These are phyloP conservation scores for Climacium dendroides DNA, from an alignment of 225 moss, liverwort and hornwort species.

Conservation along the genomic window DNA sequence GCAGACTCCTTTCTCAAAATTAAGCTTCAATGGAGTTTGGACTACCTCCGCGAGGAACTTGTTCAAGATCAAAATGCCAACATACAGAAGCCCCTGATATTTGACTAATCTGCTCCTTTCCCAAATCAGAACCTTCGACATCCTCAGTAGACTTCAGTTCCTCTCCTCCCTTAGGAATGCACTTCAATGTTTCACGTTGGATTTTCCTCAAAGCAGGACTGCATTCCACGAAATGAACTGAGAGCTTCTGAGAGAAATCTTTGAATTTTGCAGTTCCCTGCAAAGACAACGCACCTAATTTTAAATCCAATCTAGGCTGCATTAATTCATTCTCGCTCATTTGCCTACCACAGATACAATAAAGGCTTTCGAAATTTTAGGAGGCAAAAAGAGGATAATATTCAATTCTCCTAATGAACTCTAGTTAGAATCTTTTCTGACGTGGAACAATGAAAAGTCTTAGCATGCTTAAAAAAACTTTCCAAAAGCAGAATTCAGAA, in stretches of 20 bases:
- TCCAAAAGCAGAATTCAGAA: neutral
- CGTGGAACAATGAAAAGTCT: neutral
- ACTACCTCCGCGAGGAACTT: slow-evolving; percentile 73
- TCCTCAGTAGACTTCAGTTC: neutral
- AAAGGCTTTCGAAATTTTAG: neutral
- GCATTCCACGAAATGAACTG: slow-evolving; percentile 84
- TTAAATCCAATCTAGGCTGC: neutral
- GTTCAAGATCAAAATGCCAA: slow-evolving; percentile 69
- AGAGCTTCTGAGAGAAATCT: slow-evolving; percentile 53
- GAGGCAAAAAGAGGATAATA: neutral
- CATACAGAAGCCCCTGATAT: slow-evolving; percentile 43
- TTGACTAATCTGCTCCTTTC: slow-evolving; percentile 31
- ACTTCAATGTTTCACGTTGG: slow-evolving; percentile 56
- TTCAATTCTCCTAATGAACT: neutral
- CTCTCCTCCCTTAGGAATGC: slow-evolving; percentile 6
- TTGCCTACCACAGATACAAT: neutral
- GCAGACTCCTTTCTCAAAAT: neutral
- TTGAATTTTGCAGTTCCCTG: slow-evolving; percentile 77
- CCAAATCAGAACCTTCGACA: neutral
- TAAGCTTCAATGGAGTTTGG: neutral
- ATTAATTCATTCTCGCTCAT: neutral
- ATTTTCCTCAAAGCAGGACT: slow-evolving; percentile 72
- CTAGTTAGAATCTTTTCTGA: too few relatives aligned
- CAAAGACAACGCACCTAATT: neutral
- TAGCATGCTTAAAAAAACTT: neutral